These are phyloP conservation scores for Cordyceps militaris DNA, from an alignment of 2,329 filamentous ascomycete species.

Conservation along the genomic window DNA sequence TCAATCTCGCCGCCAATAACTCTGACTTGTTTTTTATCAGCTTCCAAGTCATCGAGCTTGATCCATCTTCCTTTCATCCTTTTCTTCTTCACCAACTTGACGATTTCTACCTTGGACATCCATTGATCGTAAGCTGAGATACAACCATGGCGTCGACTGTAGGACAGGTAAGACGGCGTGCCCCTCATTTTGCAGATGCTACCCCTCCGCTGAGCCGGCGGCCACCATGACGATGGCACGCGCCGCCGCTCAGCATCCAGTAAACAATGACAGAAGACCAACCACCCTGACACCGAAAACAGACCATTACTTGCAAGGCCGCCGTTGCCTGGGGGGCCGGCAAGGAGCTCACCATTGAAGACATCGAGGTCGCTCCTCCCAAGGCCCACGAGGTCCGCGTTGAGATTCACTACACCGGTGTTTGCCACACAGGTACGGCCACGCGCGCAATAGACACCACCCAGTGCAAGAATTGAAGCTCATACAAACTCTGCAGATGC, in stretches of 20 bases:
- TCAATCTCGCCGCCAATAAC: neutral
- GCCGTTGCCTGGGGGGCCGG: constrained; percentile 96
- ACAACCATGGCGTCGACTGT: constrained; percentile 41
- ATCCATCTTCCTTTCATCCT: neutral
- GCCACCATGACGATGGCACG: constrained; percentile 5
- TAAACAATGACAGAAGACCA: neutral
- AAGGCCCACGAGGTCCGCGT: constrained; percentile 93
- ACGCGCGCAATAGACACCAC: neutral
- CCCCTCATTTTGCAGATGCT: neutral
- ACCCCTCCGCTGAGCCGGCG: constrained; percentile 18
- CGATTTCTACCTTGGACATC: neutral
- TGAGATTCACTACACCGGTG: constrained; percentile 93
- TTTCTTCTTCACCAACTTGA: neutral
- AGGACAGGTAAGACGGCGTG: constrained; percentile 37
- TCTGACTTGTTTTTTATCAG: neutral
- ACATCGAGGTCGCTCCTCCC: constrained; percentile 85
- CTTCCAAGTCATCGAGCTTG: neutral
- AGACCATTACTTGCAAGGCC: constrained; percentile 96
- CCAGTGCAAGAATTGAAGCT: neutral
- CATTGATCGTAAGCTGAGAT: neutral
- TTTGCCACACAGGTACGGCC: constrained; percentile 84
- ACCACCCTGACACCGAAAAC: constrained; percentile 7
- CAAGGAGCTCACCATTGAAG: constrained; percentile 81
- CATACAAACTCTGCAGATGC: constrained; percentile 53
- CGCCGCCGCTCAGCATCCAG: neutral